Evolutionary conservation across 192 early-diverging fungal genomes (phyloP).

Genomic region (Podila minutissima): DNA sequence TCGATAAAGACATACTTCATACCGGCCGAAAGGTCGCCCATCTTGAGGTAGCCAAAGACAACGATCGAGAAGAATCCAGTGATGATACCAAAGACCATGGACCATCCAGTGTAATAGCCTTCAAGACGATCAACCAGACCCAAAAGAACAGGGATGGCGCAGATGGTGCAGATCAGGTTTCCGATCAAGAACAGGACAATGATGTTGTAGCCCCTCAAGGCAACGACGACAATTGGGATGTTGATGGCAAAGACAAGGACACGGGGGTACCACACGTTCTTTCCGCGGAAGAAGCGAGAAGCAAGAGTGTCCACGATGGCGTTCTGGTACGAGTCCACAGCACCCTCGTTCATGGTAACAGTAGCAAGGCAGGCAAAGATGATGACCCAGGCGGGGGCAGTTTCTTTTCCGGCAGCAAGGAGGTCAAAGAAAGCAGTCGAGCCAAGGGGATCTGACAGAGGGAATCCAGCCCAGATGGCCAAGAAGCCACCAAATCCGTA

Average conservation of each 20-base stretch:
- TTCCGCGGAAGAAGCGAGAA: constrained; percentile 58
- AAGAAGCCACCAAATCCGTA: constrained; percentile 72
- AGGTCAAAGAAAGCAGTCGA: constrained; percentile 77
- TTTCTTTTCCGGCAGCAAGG: constrained; percentile 51
- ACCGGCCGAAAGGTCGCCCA: constrained; percentile 32
- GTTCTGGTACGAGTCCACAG: constrained; percentile 76
- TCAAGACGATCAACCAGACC: constrained; percentile 59
- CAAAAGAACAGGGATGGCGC: constrained; percentile 63
- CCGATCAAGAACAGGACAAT: constrained; percentile 69
- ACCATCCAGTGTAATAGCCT: constrained; percentile 46
- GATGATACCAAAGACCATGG: constrained; percentile 37
- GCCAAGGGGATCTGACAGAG: constrained; percentile 52
- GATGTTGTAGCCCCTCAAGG: constrained; percentile 66
- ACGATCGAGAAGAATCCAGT: constrained; percentile 48
- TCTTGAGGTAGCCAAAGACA: constrained; percentile 47
- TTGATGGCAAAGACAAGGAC: constrained; percentile 52
- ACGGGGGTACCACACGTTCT: constrained; percentile 50
- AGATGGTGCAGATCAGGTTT: constrained; percentile 69
- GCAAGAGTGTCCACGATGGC: constrained; percentile 72
- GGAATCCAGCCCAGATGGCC: constrained; percentile 69
- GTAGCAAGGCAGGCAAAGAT: constrained; percentile 67
- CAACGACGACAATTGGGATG: constrained; percentile 58
- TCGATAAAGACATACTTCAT: constrained; percentile 45
- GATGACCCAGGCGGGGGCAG: constrained; percentile 65
- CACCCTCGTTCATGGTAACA: constrained; percentile 71